A percentile compares a stretch with the other conserved stretches of the same genome.
Conservation (phyloP, 2,329 filamentous ascomycete species). For the Didymella pinodella region DNA sequence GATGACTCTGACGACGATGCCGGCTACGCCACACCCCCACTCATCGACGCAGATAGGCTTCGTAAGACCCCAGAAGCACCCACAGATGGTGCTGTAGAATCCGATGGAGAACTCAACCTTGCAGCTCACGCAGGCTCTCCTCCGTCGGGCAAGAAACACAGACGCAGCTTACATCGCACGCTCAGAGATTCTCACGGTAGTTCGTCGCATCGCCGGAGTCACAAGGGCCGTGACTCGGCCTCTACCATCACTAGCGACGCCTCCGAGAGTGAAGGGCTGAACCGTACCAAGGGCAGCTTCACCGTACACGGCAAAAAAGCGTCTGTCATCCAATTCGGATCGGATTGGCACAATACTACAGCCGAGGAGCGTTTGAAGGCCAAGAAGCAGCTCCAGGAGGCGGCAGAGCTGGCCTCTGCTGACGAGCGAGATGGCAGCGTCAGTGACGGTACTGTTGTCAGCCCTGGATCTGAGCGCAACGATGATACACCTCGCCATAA, state of each 20-base stretch:
- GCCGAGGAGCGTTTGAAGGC: constrained; percentile 52
- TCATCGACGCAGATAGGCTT: constrained; percentile 32
- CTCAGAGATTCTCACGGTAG: constrained; percentile 78
- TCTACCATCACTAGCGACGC: constrained; percentile 62
- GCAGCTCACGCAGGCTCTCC: constrained; percentile 47
- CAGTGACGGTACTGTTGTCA: constrained; percentile 37
- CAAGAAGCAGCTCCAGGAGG: constrained; percentile 49
- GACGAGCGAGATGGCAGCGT: constrained; percentile 40
- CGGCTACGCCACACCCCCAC: constrained; percentile 45
- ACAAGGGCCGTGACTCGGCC: constrained; percentile 77
- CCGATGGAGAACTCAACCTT: constrained; percentile 42
- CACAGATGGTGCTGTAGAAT: constrained; percentile 34
- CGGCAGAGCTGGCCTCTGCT: constrained; percentile 34
- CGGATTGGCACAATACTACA: constrained; percentile 75
- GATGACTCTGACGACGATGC: constrained; percentile 43
- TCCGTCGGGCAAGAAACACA: constrained; percentile 71
- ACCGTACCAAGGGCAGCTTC: constrained; percentile 85
- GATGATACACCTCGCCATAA: constrained; percentile 36
- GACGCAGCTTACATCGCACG: constrained; percentile 88
- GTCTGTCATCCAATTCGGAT: constrained; percentile 93
- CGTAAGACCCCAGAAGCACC: constrained; percentile 39
- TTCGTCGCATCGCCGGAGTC: constrained; percentile 72
- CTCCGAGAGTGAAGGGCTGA: constrained; percentile 71
- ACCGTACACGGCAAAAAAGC: constrained; percentile 98
- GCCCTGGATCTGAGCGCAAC: constrained; percentile 26